Conservation (phyloP, 208 protist species). For the Crithidia acanthocephali region DNA sequence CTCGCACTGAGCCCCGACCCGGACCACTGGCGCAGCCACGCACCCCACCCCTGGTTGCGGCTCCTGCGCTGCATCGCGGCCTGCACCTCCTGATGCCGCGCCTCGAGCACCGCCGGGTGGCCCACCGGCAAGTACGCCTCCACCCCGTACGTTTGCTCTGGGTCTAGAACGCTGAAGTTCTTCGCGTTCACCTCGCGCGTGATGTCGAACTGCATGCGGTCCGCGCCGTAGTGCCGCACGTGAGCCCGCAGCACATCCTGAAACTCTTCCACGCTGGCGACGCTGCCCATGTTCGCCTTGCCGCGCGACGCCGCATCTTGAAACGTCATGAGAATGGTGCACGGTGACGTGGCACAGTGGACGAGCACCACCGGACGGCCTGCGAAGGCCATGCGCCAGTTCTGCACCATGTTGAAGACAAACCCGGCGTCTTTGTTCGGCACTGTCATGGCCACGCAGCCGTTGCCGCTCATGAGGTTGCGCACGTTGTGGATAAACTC, state of each 20-base stretch:
- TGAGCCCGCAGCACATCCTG: constrained; percentile 77
- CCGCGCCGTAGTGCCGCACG: constrained; percentile 73
- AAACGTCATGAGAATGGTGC: constrained; percentile 91
- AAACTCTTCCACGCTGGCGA: constrained; percentile 77
- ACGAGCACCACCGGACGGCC: constrained; percentile 78
- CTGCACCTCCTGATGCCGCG: constrained; percentile 27
- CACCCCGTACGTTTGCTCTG: constrained; percentile 59
- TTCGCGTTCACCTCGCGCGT: constrained; percentile 64
- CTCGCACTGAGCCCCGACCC: constrained; percentile 44
- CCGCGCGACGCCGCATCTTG: constrained; percentile 75
- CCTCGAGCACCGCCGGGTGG: constrained; percentile 56
- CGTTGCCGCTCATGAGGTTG: constrained; percentile 62
- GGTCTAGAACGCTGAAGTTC: constrained; percentile 74
- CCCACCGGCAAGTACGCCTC: constrained; percentile 66
- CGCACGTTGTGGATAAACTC: constrained; percentile 82
- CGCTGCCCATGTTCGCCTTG: constrained; percentile 76
- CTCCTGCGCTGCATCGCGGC: constrained; percentile 28
- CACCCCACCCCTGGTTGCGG: constrained; percentile 39
- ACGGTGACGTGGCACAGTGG: constrained; percentile 81
- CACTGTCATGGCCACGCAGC: constrained; percentile 70
- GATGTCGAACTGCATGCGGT: constrained; percentile 85
- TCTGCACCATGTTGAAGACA: constrained; percentile 83
- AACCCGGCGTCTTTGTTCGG: constrained; percentile 77
- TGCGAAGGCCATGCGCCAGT: constrained; percentile 87
- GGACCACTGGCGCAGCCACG: constrained; percentile 55